Evolutionary conservation across 1,284 basidiomycete species (phyloP).

Genomic region (Boletus mariae): DNA sequence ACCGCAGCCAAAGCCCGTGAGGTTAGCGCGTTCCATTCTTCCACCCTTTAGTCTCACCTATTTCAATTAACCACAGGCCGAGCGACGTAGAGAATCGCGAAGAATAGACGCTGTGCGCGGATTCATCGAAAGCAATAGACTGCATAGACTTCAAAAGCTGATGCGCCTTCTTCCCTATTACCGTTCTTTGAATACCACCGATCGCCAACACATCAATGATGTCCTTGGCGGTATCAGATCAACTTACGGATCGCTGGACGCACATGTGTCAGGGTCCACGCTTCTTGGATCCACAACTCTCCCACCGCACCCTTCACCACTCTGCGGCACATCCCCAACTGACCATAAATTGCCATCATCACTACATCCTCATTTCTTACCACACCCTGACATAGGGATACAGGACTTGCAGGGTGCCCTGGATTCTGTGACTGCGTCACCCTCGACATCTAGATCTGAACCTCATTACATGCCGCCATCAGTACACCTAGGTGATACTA

Average conservation of each 20-base stretch:
- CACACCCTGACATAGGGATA: constrained; percentile 8
- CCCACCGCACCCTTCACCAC: constrained; percentile 2
- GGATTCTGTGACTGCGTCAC: constrained; percentile 1
- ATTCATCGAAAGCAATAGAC: constrained; percentile 50
- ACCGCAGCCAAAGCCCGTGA: constrained; percentile 66
- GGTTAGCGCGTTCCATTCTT: constrained; percentile 40
- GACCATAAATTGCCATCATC: neutral
- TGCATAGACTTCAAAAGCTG: constrained; percentile 47
- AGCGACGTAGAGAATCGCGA: constrained; percentile 49
- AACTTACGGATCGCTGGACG: constrained; percentile 4
- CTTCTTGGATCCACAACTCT: constrained; percentile 7
- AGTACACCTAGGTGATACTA: constrained; percentile 7
- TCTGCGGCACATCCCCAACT: constrained; percentile 9
- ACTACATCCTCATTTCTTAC: constrained; percentile 13
- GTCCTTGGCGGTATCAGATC: constrained; percentile 20
- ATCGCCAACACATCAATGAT: constrained; percentile 33
- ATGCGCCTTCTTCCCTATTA: constrained; percentile 38
- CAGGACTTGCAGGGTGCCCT: constrained; percentile 18
- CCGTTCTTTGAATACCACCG: constrained; percentile 31
- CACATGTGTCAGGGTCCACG: constrained; percentile 20
- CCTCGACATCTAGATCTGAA: constrained; percentile 21
- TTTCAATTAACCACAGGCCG: constrained; percentile 35
- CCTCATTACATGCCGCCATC: constrained; percentile 11
- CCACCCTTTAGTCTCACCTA: constrained; percentile 6
- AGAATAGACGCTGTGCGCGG: constrained; percentile 46